phyloP scores from a whole-genome alignment of 495 filamentous ascomycete species.

The Pyronema domesticum region DNA sequence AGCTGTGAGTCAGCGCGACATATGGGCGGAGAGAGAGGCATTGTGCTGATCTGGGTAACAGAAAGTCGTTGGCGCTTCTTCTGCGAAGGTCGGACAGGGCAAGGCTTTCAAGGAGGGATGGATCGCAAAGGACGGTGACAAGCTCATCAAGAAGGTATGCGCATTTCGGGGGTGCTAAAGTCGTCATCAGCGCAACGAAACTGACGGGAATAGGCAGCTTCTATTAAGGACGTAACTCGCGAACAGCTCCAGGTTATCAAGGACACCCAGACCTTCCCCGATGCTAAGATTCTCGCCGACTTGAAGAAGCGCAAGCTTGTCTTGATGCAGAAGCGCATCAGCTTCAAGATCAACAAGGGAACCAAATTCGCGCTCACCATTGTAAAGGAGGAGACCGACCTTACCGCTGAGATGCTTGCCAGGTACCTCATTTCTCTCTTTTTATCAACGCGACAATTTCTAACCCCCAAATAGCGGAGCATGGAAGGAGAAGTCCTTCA shows the following conservation, averaged over 20 bases:
- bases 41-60: slow-evolving; percentile 23
- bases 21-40: background rate
- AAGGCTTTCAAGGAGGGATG: slow-evolving; percentile 93
- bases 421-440: slow-evolving; percentile 26
- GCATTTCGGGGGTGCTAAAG: background rate
- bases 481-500: slow-evolving; percentile 77
- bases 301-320: slow-evolving; percentile 81
- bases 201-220: slow-evolving; percentile 32
- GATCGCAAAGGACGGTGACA: slow-evolving; percentile 70
- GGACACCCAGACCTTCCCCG: slow-evolving; percentile 44
- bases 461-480: slow-evolving; percentile 33
- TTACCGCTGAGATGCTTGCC: slow-evolving; percentile 82
- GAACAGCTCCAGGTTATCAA: slow-evolving; percentile 55
- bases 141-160: slow-evolving; percentile 29
- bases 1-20: slow-evolving; percentile 27
- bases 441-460: background rate
- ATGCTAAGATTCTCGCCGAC: slow-evolving; percentile 56
- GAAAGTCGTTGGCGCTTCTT: slow-evolving; percentile 55
- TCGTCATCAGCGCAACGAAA: too few species aligned
- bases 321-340: slow-evolving; percentile 62
- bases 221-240: slow-evolving; percentile 60
- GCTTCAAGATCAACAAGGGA: slow-evolving; percentile 66
- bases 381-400: slow-evolving; percentile 81
- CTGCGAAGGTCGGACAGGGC: slow-evolving; percentile 77
- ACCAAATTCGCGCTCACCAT: slow-evolving; percentile 71